These are phyloP conservation scores for Amanita exitialis DNA, from an alignment of 768 basidiomycete species.

Conservation along the genomic window DNA sequence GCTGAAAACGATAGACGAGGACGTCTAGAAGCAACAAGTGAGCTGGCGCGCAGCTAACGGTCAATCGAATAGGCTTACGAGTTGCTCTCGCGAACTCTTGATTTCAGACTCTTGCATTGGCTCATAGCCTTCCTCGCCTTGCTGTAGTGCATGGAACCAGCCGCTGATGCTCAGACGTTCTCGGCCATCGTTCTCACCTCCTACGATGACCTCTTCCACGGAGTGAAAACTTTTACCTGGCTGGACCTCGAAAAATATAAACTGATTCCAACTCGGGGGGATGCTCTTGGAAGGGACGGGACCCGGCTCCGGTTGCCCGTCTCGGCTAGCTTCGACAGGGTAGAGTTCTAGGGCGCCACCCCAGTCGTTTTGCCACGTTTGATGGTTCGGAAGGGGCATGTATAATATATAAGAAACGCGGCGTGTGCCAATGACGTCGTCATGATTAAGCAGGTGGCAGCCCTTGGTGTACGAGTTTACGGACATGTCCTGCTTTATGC, in stretches of 20 bases:
- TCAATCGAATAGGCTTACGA: constrained; percentile 46
- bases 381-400: constrained; percentile 70
- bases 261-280: constrained; percentile 83
- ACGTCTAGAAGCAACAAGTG: constrained; percentile 31
- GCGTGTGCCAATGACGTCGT: constrained; percentile 94
- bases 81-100: constrained; percentile 86
- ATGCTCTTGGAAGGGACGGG: constrained; percentile 54
- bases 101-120: constrained; percentile 34
- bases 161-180: constrained; percentile 85
- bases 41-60: background rate
- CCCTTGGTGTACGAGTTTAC: constrained; percentile 87
- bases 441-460: constrained; percentile 93
- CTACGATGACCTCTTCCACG: constrained; percentile 92
- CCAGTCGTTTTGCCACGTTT: constrained; percentile 81
- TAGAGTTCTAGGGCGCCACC: constrained; percentile 94
- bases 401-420: constrained; percentile 96
- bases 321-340: constrained; percentile 51
- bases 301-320: constrained; percentile 62
- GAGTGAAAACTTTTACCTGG: constrained; percentile 94
- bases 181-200: constrained; percentile 55
- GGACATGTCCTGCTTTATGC: constrained; percentile 90
- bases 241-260: constrained; percentile 86
- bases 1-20: constrained; percentile 51
- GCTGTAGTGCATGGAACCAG: constrained; percentile 93
- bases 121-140: constrained; percentile 83